Evolutionary conservation across 768 basidiomycete species (phyloP).

Genomic region (Leccinum obscurum): DNA sequence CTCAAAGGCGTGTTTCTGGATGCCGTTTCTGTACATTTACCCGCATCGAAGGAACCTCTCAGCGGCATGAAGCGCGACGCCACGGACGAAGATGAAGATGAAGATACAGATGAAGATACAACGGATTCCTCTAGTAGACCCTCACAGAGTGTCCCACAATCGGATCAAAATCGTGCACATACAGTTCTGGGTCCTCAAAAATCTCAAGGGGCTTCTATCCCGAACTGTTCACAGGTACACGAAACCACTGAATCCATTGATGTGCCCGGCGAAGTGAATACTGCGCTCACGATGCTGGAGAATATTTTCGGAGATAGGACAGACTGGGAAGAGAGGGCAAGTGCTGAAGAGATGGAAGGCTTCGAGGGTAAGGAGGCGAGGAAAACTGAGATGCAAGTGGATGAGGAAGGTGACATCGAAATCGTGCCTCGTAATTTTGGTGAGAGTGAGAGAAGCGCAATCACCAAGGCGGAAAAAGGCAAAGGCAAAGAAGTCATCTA

Average conservation of each 20-base stretch:
- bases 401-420: constrained; percentile 30
- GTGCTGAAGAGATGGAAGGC: constrained; percentile 53
- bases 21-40: constrained; percentile 17
- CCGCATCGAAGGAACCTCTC: not conserved
- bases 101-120: not conserved
- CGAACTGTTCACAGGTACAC: not conserved
- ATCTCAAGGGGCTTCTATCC: not conserved
- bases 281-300: constrained; percentile 39
- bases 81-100: not conserved
- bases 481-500: constrained; percentile 33
- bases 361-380: constrained; percentile 23
- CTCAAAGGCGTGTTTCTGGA: constrained; percentile 71
- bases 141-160: not conserved
- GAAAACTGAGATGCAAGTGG: constrained; percentile 1
- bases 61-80: not conserved
- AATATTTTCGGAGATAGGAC: constrained; percentile 53
- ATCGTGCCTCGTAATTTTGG: constrained; percentile 12
- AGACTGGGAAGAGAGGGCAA: constrained; percentile 64
- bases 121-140: not conserved
- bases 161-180: not conserved
- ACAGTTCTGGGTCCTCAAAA: not conserved
- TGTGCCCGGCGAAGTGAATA: constrained; percentile 16
- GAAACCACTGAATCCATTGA: not conserved
- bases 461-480: not conserved
- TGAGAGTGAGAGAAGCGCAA: not conserved